Evolutionary conservation across 345 rosid genomes (phyloP).

Genomic region (Salix suchowensis): DNA sequence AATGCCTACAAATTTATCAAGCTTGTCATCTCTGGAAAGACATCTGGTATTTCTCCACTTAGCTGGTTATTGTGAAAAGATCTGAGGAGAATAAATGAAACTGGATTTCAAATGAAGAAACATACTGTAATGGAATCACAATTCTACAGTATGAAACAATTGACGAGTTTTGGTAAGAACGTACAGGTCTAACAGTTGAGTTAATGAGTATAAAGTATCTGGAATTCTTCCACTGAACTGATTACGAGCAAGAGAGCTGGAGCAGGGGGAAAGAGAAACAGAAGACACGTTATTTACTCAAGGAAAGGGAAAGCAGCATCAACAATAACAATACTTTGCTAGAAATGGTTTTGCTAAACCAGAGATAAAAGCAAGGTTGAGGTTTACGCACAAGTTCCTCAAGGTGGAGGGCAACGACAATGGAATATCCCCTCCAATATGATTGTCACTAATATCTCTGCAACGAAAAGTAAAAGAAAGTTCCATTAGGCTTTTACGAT

Average conservation of each 20-base stretch:
- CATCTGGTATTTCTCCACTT: conserved; percentile 66
- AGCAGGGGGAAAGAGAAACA: conserved; percentile 18
- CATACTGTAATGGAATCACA: not conserved
- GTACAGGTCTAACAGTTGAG: conserved; percentile 53
- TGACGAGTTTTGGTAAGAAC: conserved; percentile 20
- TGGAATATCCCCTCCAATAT: conserved; percentile 77
- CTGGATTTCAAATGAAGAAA: conserved; percentile 5
- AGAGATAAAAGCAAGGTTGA: not conserved
- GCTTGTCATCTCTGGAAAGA: conserved; percentile 51
- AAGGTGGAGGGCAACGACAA: conserved; percentile 60
- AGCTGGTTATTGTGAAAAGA: conserved; percentile 61
- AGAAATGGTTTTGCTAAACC: not conserved
- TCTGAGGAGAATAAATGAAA: conserved; percentile 34
- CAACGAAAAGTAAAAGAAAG: conserved; percentile 17
- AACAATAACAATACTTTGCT: not conserved
- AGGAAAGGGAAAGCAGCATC: not conserved
- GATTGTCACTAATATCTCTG: conserved; percentile 90
- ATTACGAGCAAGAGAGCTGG: conserved; percentile 58
- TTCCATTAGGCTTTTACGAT: not conserved
- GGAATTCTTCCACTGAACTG: conserved; percentile 64
- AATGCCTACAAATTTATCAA: conserved; percentile 56
- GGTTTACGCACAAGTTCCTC: conserved; percentile 52
- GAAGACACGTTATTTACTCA: not conserved
- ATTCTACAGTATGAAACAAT: not conserved
- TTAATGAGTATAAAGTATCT: conserved; percentile 31